Base-by-base conservation (phyloP, 345 rosid genomes). In the Gossypioides kirkii region DNA sequence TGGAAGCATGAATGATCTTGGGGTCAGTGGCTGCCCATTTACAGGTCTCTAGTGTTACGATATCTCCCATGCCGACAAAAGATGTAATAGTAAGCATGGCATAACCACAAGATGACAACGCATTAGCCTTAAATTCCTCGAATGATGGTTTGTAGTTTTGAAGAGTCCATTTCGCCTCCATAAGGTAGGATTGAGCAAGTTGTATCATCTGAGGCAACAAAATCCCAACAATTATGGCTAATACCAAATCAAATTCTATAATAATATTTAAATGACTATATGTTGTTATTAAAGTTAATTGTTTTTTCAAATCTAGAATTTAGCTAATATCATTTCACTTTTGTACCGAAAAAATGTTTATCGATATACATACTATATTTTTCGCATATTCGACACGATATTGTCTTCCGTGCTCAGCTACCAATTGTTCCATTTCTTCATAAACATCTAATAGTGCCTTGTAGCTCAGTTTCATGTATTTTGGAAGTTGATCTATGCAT, bases 391-490 rank as follows among this genome's bases (percentile, higher is more conserved):
- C 49, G 0, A 84, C 20, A 25, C 66, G 43, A 8, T 80, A 70
- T 41, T 22, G 46, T 20, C 47, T 76, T 12, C 78, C 82, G 11
- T 75, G 41, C 18, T 20, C 28, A 2, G 69, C 49, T 54, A 84
- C 1, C 18, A 71, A 54, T 1, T 77, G 36, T 6, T 77, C 81
- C 20, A 73, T 73, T 60, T 81, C 87, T 22, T 61, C 65, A 17
- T 83, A 78, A 63, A 82, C 45, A 70, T 77, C 80, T 11, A 72
- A 55, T 0, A 87, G 72, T 4, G 84, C 79, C 8, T 52, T 13
- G 53, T 75, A 87, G 8, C 45, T 73, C 1, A 78, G 8, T 65
- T 86, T 78, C 87, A 84, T 83, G 58, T 78, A 80, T n/a, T 74
- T 78, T 20, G 80, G 78, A 0, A 81, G 75, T 32, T 76, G 26